Conservation (phyloP, 2,329 filamentous ascomycete genomes). For the Remersonia thermophila region DNA sequence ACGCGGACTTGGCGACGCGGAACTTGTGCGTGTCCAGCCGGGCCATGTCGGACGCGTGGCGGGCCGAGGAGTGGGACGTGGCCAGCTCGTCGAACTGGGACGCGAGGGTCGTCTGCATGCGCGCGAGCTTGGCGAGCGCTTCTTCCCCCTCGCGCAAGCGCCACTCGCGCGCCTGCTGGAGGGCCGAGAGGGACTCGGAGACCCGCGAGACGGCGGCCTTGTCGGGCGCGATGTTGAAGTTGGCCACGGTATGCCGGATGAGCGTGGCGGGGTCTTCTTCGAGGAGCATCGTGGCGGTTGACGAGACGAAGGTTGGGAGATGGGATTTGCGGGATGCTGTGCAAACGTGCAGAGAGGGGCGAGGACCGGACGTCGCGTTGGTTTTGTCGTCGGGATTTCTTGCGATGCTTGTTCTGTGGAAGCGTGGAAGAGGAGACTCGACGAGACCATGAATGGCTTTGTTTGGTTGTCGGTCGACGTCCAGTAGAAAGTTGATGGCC, state of each 20-base stretch:
- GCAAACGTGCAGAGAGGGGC: too few relatives aligned
- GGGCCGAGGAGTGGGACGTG: constrained; percentile 59
- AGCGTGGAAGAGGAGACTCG: too few relatives aligned
- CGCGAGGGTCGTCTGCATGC: constrained; percentile 61
- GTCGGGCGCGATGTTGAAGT: constrained; percentile 91
- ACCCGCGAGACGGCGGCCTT: constrained; percentile 74
- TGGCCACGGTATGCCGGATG: constrained; percentile 79
- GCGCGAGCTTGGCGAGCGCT: constrained; percentile 46
- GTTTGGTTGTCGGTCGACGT: too few relatives aligned
- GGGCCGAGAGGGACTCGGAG: constrained; percentile 66
- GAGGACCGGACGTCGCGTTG: too few relatives aligned
- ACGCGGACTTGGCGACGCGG: constrained; percentile 80
- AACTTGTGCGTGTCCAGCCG: constrained; percentile 89
- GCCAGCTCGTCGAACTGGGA: constrained; percentile 68
- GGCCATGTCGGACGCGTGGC: constrained; percentile 74
- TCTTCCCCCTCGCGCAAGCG: constrained; percentile 59
- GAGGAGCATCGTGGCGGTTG: constrained; percentile 62
- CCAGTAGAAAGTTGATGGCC: too few relatives aligned
- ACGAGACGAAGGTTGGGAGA: not conserved
- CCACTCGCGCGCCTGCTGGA: constrained; percentile 73
- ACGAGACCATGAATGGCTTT: too few relatives aligned
- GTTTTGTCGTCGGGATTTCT: too few relatives aligned
- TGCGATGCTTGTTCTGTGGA: too few relatives aligned
- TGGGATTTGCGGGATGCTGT: not conserved
- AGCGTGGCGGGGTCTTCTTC: constrained; percentile 89